Evolutionary conservation across 345 rosid species (phyloP), one percentile per base, ranked within the genome.

Genomic region (Schrenkiella parvula): DNA sequence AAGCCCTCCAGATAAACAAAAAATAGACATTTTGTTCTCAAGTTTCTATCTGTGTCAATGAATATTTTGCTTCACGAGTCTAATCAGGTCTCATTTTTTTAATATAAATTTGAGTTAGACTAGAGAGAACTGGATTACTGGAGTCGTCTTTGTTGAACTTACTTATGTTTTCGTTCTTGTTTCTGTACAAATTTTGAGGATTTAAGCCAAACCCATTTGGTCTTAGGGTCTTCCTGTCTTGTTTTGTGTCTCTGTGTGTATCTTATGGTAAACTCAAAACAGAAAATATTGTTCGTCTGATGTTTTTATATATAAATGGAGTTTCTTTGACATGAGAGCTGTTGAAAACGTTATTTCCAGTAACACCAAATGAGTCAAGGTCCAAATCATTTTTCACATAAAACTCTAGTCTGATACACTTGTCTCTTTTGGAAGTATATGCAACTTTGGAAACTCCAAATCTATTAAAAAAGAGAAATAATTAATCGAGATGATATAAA

Each of bases 1-100:
- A 93, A 91, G 56, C 76, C 82, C 2, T 17, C 73, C 1, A 80
- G 88, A 80, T 85, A 71, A 83, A n/a, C n/a, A n/a, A 48, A 38
- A 47, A 13, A 34, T 18, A 61, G 35, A 42, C 44, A 55, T 46
- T 61, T 61, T 35, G 26, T 44, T 64, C 66, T 65, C 50, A 25
- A 32, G 57, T 72, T 47, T 41, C 67, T 54, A 4, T 38, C 48
- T 13, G 9, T 64, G 50, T 44, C 39, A 19, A 10, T 47, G 57
- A 73, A 25, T 39, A 34, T 60, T 65, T 73, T 32, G 13, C 71
- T 65, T 65, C 72, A 26, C 13, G 66, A 34, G 56, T 64, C n/a
- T 29, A 11, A 71, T 57, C 25, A 25, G 23, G 19, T 32, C 65
- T 64, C 50, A 13, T 18, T 25, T 68, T 50, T 53, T 9, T 14